A percentile compares a stretch with the other conserved stretches of the same genome.
These are phyloP conservation scores for Fusarium camptoceras DNA, from an alignment of 2,329 filamentous ascomycete genomes.

Conservation along the genomic window DNA sequence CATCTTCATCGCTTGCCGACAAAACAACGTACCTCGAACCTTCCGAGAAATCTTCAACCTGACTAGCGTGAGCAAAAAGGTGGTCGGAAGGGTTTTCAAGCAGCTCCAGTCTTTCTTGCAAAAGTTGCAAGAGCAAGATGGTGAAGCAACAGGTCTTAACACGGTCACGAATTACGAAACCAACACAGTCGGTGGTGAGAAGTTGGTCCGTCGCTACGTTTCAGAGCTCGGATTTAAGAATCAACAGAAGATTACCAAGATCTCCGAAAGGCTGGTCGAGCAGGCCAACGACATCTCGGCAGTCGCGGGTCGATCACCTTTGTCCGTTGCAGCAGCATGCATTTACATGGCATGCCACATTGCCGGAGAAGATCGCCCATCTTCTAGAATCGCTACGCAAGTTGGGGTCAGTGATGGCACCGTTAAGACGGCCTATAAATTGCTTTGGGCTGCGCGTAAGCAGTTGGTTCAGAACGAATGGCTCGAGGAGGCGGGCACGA, in stretches of 20 bases:
- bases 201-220: constrained; percentile 91
- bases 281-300: constrained; percentile 82
- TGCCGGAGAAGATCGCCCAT: constrained; percentile 78
- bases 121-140: constrained; percentile 72
- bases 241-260: constrained; percentile 79
- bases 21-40: constrained; percentile 85
- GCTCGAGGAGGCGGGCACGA: constrained; percentile 76
- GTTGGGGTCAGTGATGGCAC: constrained; percentile 96
- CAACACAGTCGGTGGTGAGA: constrained; percentile 82
- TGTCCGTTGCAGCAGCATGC: constrained; percentile 93
- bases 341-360: constrained; percentile 96
- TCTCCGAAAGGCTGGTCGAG: constrained; percentile 82
- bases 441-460: constrained; percentile 80
- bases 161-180: constrained; percentile 77
- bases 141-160: constrained; percentile 61
- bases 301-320: constrained; percentile 89
- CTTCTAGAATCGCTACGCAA: constrained; percentile 87
- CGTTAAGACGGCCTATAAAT: constrained; percentile 94
- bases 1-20: constrained; percentile 97
- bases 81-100: constrained; percentile 97
- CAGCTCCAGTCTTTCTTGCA: constrained; percentile 88
- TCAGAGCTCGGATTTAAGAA: constrained; percentile 81
- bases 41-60: constrained; percentile 95
- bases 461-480: constrained; percentile 80
- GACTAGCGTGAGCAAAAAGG: constrained; percentile 95